Evolutionary conservation across 2,329 filamentous ascomycete species (phyloP), one percentile per base, ranked within the genome.

Genomic region (Colletotrichum salicis): DNA sequence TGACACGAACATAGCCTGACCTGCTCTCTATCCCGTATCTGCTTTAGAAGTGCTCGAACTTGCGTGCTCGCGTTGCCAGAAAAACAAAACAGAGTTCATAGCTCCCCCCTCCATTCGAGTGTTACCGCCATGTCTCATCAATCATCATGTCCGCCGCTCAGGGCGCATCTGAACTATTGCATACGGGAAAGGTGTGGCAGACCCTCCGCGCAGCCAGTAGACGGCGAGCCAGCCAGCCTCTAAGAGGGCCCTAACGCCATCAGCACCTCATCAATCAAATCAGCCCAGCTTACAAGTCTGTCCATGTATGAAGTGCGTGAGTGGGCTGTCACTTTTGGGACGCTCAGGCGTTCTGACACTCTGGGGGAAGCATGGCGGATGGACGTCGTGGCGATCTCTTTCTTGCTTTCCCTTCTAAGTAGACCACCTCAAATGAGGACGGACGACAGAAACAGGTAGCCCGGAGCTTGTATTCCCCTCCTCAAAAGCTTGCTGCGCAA

Each of bases 101-200:
- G 65, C 70, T 64, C 19, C 59, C 54, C 59, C 69, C 64, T 52
- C 54, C 56, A n/a, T 37, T 54, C 54, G 45, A 69, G 55, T 64
- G 65, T 55, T 71, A 64, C 55, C 70, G 59, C 70, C 65, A 70
- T 69, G 70, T 71, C 70, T 64, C 70, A 59, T 69, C 59, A 60
- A 69, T 64, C 70, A 55, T 69, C 55, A 64, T 71, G 59, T 61
- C 11, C 56, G 57, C 52, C 58, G 65, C 70, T 71, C 70, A 70
- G 70, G 65, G 59, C 59, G 55, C 69, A 71, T 69, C 65, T 57
- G 65, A 56, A 71, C 65, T 61, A 69, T 56, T 69, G 45, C 65
- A 60, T 59, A 48, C 45, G 24, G 15, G 29, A 33, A 31, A 62
- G 68, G 69, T 71, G 69, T 71, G 69, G 65, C 65, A 69, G 69